Conservation (phyloP, 768 basidiomycete genomes). For the Lactifluus volemus region DNA sequence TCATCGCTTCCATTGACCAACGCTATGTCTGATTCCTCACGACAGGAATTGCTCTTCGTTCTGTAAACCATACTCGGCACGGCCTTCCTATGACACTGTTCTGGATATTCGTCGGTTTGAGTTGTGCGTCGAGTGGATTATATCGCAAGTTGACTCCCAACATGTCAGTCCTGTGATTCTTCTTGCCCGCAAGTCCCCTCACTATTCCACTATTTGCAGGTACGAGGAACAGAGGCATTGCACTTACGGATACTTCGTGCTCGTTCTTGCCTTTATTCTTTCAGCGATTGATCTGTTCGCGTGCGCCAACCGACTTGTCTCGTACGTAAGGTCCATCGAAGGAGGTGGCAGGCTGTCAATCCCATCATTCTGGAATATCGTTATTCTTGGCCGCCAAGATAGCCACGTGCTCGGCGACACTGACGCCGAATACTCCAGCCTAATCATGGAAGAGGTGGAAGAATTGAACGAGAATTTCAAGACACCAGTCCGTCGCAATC, state of each 20-base stretch:
- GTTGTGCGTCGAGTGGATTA: slow-evolving; percentile 55
- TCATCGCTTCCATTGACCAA: not conserved
- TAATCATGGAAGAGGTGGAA: slow-evolving; percentile 47
- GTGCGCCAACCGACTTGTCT: slow-evolving; percentile 40
- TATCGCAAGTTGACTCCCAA: slow-evolving; percentile 78
- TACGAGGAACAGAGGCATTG: slow-evolving; percentile 58
- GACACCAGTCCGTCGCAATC: slow-evolving; percentile 13
- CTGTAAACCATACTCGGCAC: slow-evolving; percentile 62
- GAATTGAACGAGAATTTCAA: slow-evolving; percentile 45
- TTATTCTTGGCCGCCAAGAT: slow-evolving; percentile 42
- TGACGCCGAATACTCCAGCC: slow-evolving; percentile 47
- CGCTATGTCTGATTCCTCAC: not conserved
- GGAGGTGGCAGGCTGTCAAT: slow-evolving; percentile 34
- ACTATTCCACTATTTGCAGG: slow-evolving; percentile 33
- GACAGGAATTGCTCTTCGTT: slow-evolving; percentile 71
- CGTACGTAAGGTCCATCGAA: slow-evolving; percentile 33
- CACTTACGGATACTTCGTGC: slow-evolving; percentile 49
- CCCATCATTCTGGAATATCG: slow-evolving; percentile 46
- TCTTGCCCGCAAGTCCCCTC: not conserved
- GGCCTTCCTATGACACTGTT: slow-evolving; percentile 52
- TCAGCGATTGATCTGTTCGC: slow-evolving; percentile 48
- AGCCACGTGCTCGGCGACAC: slow-evolving; percentile 11
- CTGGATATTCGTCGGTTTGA: slow-evolving; percentile 51
- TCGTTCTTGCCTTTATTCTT: slow-evolving; percentile 38
- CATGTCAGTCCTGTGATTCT: slow-evolving; percentile 54